Base-by-base conservation (phyloP, 305 asterid species). In the Ilex paraguariensis region DNA sequence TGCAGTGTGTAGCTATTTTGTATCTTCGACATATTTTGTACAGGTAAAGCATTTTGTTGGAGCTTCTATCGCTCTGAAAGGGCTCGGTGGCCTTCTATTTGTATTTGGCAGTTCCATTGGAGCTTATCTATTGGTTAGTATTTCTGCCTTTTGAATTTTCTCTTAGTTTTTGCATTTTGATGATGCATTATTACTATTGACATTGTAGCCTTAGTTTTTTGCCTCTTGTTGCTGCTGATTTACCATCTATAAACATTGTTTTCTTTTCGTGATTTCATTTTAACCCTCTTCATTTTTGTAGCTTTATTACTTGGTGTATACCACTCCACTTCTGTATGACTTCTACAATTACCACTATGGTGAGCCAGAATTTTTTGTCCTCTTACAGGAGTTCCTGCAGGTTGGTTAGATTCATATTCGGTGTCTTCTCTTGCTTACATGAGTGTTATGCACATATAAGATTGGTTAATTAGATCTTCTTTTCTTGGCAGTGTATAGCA, bases 41-140 rank as follows among this genome's bases (percentile, higher is more conserved):
- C 89, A 92, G 98, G 86, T 70, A 49, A 79, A 69, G 79, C 82
- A 82, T 21, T 68, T 92, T 51, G 86, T 90, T 21, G 94, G 84
- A 28, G 84, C 68, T 57, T 79, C 82, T 61, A 81, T 92, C 48
- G 73, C 73, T 53, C 66, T 90, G 68, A 87, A 92, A 78, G 97
- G 95, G 61, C 57, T 90, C 64, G 98, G 98, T 42, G 97, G 97
- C 39, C 78, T 92, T 58, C 72, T 92, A 50, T 92, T 92, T 59
- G 90, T 90, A 56, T 74, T 92, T 54, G 97, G 98, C 62, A 84
- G 90, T 86, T 57, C 75, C 56, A 54, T 81, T 57, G 97, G 97
- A 7, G 97, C 98, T 62, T 66, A 60, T 73, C 74, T 92, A 64
- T 81, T 92, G 94, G 98, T 92, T 51, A 73, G 80, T 56, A 62